A percentile compares a stretch with the other conserved stretches of the same genome.
Conservation (phyloP, 2,329 filamentous ascomycete species). For the Alternaria alternata region DNA sequence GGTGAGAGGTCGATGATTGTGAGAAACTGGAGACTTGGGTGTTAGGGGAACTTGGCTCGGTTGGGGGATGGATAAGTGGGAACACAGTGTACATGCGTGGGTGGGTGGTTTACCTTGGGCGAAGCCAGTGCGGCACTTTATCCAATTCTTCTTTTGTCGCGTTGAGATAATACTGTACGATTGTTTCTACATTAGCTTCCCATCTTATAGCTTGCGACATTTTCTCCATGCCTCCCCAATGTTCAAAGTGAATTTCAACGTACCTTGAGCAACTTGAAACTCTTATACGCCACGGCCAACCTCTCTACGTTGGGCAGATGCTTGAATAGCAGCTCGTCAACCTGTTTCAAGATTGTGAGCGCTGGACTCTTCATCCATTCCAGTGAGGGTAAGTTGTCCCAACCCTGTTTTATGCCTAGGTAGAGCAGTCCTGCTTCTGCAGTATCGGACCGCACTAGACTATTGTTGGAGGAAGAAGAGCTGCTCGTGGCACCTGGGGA, state of each 20-base stretch:
- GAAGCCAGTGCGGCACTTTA: slow-evolving; percentile 41
- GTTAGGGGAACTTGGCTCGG: not conserved
- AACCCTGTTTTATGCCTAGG: slow-evolving; percentile 41
- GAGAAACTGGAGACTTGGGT: slow-evolving; percentile 5
- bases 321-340: slow-evolving; percentile 42
- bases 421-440: slow-evolving; percentile 42
- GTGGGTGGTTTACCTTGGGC: slow-evolving; percentile 26
- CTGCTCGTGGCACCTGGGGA: not conserved
- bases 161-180: slow-evolving; percentile 42
- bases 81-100: not conserved
- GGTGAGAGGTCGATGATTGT: slow-evolving; percentile 39
- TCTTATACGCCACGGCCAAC: slow-evolving; percentile 43
- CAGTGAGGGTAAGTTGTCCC: slow-evolving; percentile 28
- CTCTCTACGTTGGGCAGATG: slow-evolving; percentile 36
- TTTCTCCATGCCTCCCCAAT: not conserved
- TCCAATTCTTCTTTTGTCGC: slow-evolving; percentile 34
- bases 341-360: slow-evolving; percentile 38
- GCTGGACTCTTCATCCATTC: slow-evolving; percentile 43
- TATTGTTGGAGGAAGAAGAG: not conserved
- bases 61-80: not conserved
- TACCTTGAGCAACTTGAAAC: slow-evolving; percentile 45
- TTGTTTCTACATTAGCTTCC: not conserved
- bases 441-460: not conserved
- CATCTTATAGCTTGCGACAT: not conserved
- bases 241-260: not conserved